Evolutionary conservation across 495 filamentous ascomycete genomes (phyloP), one percentile per base, ranked within the genome.

Genomic region (Astrothelium macrocarpum): DNA sequence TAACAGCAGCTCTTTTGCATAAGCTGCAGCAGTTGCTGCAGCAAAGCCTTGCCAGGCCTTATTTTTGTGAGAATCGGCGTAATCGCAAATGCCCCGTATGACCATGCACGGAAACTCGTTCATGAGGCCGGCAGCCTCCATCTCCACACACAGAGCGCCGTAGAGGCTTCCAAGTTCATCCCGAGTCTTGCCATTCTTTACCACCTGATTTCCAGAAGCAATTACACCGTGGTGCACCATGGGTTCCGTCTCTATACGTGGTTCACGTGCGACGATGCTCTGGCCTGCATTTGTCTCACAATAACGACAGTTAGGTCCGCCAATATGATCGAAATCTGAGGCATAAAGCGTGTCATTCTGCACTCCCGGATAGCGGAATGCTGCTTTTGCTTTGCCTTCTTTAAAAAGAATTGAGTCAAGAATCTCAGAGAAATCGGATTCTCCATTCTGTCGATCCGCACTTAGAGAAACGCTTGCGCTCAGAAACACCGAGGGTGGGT

Each of bases 11-110:
- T 75, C 69, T 65, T 70, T 71, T 0, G 69, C 70, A 62, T 73
- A 75, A 25, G 72, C 73, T 14, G 73, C 73, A 5, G 73, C 73
- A 1, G 60, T 62, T 16, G 67, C 70, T 26, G 73, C 73, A 29
- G 73, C 72, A 59, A 73, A 72, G n/a, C 56, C 49, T 59, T 77
- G 73, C 74, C 75, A 77, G 5, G 59, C 29, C 42, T 76, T 71
- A 63, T 74, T 75, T 63, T 76, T 77, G 63, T 77, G 75, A 1
- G 68, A 70, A 59, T 77, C 75, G 23, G 73, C 49, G 53, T 76
- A 76, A 36, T 76, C 72, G 39, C 71, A 74, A 16, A 76, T 75
- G 1, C 76, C 76, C 0, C 71, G 70, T 26, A 77, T 75, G 0
- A 75, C 71, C 1, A 76, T 59, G 39, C 74, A 77, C 1, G 74